Conservation (phyloP, 2,329 filamentous ascomycete genomes). For the Colletotrichum sp. region DNA sequence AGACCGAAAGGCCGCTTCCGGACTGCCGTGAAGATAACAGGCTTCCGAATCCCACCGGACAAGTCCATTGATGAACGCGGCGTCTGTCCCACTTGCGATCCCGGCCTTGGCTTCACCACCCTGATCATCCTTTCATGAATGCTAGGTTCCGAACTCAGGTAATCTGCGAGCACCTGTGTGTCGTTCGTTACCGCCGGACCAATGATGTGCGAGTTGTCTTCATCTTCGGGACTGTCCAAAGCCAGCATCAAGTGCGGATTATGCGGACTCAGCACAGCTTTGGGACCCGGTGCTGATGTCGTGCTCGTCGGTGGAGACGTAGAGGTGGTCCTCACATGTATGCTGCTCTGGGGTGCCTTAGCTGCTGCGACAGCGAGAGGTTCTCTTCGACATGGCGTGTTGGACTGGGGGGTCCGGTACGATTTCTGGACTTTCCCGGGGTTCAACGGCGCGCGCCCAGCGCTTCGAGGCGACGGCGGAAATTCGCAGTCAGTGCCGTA, state of each 20-base stretch:
- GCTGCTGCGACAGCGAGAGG: constrained; percentile 4
- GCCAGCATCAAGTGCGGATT: constrained; percentile 28
- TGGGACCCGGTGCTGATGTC: constrained; percentile 6
- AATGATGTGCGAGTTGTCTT: constrained; percentile 58
- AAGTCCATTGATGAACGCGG: not conserved
- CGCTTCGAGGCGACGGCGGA: constrained; percentile 31
- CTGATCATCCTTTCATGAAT: constrained; percentile 33
- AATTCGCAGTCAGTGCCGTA: constrained; percentile 64
- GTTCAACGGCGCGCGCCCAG: constrained; percentile 12
- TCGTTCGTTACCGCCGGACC: constrained; percentile 65
- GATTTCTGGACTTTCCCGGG: constrained; percentile 18
- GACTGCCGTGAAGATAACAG: constrained; percentile 52
- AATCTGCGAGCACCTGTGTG: constrained; percentile 65
- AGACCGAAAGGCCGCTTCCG: constrained; percentile 51
- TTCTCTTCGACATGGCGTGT: constrained; percentile 5
- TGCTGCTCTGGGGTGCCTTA: not conserved
- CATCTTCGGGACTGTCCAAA: constrained; percentile 36
- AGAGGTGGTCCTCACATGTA: not conserved
- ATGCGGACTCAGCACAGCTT: not conserved
- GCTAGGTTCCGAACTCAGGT: constrained; percentile 43
- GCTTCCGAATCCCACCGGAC: constrained; percentile 22
- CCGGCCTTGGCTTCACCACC: constrained; percentile 11
- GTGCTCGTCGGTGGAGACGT: constrained; percentile 5
- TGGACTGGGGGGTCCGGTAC: constrained; percentile 2
- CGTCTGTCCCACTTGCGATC: not conserved